Base-by-base conservation (phyloP, 2,329 filamentous ascomycete genomes). In the Penicillium sp. region DNA sequence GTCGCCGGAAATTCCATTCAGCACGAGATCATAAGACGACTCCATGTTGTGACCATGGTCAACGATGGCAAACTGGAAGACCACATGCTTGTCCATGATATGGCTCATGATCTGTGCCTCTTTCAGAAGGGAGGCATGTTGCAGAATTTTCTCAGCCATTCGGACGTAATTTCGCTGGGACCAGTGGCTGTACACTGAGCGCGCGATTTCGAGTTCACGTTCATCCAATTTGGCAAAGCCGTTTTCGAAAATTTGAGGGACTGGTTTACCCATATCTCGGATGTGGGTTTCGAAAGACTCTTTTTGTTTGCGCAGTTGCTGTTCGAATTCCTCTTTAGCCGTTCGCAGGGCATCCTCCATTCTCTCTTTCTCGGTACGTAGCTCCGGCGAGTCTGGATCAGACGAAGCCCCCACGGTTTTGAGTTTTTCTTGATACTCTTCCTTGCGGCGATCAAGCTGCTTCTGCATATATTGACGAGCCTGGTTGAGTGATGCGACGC, bases 21-120 rank as follows among this genome's bases (percentile, higher is more conserved):
- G 81, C 4, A 97, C 92, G 76, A 99, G 88, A 73, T 99, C 94
- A 74, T 99, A 99, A 1, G 92, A 96, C 3, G 94, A 99, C 65
- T 89, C 92, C 63, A 95, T 83, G 22, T 86, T 87, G 68, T 99
- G 92, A 1, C 94, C 94, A 60, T 89, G 80, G 66, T 97, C 93
- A 32, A 97, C 86, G 54, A 97, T 87, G 13, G 90, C 89, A 71
- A 97, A 99, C 72, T 99, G 94, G 72, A 99, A 97, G 20, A 93
- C 88, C 9, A 97, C 89, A 62, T 86, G 86, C 72, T 97, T 94
- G 64, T 94, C 90, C 78, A 99, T 89, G 67, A 96, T 90, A 66
- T 96, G 93, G 77, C 92, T 96, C 90, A 99, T 94, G 58, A 99
- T 88, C 70, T 99, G 94, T 1, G 94, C 94, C 74, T 99, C 94